These are phyloP conservation scores for Blastobotrys robertii DNA, from an alignment of 805 yeast genomes.

Conservation along the genomic window DNA sequence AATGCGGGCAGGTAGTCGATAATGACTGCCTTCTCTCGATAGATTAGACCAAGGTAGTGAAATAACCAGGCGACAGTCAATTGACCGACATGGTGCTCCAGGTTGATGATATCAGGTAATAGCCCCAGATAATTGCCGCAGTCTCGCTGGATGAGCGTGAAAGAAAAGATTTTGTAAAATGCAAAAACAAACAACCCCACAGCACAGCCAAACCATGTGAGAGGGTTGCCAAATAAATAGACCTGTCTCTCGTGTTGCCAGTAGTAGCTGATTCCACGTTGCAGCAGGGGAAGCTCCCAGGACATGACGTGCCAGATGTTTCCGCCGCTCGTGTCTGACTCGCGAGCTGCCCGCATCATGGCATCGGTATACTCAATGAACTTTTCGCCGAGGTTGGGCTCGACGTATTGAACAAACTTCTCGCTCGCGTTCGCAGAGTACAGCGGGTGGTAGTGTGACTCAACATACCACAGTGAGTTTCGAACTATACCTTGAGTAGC, in stretches of 20 bases:
- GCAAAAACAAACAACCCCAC: slow-evolving; percentile 5
- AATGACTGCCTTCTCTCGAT: slow-evolving; percentile 74
- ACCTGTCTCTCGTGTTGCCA: slow-evolving; percentile 10
- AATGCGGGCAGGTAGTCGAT: slow-evolving; percentile 77
- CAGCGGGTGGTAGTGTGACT: slow-evolving; percentile 44
- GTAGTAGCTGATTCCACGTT: slow-evolving; percentile 6
- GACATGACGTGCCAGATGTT: slow-evolving; percentile 1
- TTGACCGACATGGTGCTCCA: slow-evolving; percentile 49
- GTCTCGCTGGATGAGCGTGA: slow-evolving; percentile 12
- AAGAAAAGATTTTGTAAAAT: slow-evolving; percentile 5
- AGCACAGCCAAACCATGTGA: slow-evolving; percentile 9
- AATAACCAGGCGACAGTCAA: slow-evolving; percentile 61
- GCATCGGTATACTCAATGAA: slow-evolving; percentile 10
- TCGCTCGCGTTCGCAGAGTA: slow-evolving; percentile 12
- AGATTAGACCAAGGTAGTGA: slow-evolving; percentile 65
- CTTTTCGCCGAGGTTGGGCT: slow-evolving; percentile 8
- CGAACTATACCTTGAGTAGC: slow-evolving; percentile 48
- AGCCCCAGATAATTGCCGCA: neutral
- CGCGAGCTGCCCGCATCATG: slow-evolving; percentile 6
- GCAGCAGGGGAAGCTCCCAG: slow-evolving; percentile 9
- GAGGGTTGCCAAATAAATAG: slow-evolving; percentile 10
- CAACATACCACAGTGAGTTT: slow-evolving; percentile 55
- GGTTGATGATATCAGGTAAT: slow-evolving; percentile 34
- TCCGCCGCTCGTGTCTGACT: neutral
- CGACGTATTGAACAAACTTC: slow-evolving; percentile 9